Base-by-base conservation (phyloP, 192 early-diverging fungal genomes). In the Fimicolochytrium jonesii region DNA sequence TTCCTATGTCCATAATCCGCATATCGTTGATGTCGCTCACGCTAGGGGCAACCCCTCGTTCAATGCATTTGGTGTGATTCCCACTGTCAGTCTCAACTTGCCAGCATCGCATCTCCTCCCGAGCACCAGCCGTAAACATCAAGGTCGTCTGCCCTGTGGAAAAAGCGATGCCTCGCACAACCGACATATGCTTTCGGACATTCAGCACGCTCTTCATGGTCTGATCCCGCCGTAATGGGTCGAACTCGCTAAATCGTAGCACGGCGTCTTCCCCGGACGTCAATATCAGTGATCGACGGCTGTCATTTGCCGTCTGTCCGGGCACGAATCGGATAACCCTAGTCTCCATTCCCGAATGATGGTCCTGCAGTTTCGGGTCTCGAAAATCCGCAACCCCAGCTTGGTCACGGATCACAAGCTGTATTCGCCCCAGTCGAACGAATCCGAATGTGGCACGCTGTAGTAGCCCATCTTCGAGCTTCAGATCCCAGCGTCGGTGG, bases 1-100 rank as follows among this genome's bases (percentile, higher is more conserved):
- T 69, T 0, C 65, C 36, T 23, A 86, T 70, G 51, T 85, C 89
- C 91, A 93, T 93, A 50, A 93, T 87, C 3, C 91, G 70, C 5
- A 83, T 84, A 50, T 89, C 87, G 32, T 72, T 64, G 9, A 71
- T 73, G n/a, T 77, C 72, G 63, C 81, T 82, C 2, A 66, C 66
- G 39, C 46, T 42, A 6, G 82, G 77, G 45, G 81, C 80, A 6
- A 28, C 28, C 0, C 76, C 68, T 53, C 72, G 54, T 56, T 79
- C 79, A 0, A 83, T 22, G 42, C 85, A 85, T 29, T 68, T 64
- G 7, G 83, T 30, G 22, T 56, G 64, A 17, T 48, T 29, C 4
- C 52, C 31, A 45, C 28, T 26, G 37, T 57, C 63, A 17, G 9
- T 59, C 33, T 52, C 32, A n/a, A 86, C 30, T 59, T 70, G 67